Evolutionary conservation across 805 yeast species (phyloP).

Genomic region (Vanderwaltozyma tropicalis): DNA sequence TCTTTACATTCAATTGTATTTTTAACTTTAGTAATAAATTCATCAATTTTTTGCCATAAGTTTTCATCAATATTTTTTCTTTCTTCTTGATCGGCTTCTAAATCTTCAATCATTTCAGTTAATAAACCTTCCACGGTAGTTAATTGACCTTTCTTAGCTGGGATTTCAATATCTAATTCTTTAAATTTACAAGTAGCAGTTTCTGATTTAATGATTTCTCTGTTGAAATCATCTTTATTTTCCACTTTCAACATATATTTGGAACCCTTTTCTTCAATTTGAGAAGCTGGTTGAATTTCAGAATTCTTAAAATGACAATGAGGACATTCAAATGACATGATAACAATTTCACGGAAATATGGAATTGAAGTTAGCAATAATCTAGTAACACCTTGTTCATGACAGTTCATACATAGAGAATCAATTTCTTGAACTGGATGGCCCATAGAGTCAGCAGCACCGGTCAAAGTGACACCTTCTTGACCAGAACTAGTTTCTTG

Average conservation of each 20-base stretch:
- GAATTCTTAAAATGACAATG: constrained; percentile 88
- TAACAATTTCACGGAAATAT: constrained; percentile 75
- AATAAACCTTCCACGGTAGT: constrained; percentile 88
- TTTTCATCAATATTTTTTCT: constrained; percentile 70
- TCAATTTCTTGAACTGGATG: constrained; percentile 94
- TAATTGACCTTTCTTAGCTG: constrained; percentile 87
- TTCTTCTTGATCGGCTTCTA: constrained; percentile 68
- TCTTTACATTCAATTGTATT: constrained; percentile 55
- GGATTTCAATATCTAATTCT: constrained; percentile 87
- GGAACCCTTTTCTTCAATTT: constrained; percentile 81
- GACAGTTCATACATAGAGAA: constrained; percentile 94
- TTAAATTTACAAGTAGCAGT: constrained; percentile 68
- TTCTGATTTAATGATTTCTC: constrained; percentile 89
- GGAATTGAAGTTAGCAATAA: constrained; percentile 84
- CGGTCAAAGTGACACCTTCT: constrained; percentile 50
- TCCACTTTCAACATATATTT: constrained; percentile 63
- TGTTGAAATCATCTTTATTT: constrained; percentile 58
- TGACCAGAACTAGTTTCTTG: constrained; percentile 14
- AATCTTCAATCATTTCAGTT: constrained; percentile 72
- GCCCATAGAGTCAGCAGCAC: constrained; percentile 75
- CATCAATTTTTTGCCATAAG: constrained; percentile 62
- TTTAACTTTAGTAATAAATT: constrained; percentile 51
- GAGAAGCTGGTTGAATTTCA: constrained; percentile 93
- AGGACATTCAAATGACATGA: constrained; percentile 93
- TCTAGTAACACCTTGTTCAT: constrained; percentile 72